Percentiles rank a stretch among this genome's conserved stretches.
phyloP scores from a whole-genome alignment of 495 filamentous ascomycete genomes.

The Pyrenopolyporus hunteri region DNA sequence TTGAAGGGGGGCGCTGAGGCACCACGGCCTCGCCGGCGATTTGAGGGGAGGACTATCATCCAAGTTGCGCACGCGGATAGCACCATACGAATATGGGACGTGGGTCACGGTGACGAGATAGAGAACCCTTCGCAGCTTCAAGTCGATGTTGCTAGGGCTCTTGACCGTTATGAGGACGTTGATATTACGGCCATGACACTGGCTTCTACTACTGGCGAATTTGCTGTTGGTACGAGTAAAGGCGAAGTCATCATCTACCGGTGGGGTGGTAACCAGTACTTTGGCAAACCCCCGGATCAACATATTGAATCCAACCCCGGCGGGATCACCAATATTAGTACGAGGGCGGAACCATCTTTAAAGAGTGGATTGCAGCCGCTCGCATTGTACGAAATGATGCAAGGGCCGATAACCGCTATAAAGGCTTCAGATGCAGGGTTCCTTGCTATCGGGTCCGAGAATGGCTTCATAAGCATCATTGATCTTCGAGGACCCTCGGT shows the following conservation, averaged over 20 bases:
- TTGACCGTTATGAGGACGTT: slow-evolving; percentile 78
- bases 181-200: slow-evolving; percentile 77
- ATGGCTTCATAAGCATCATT: slow-evolving; percentile 76
- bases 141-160: slow-evolving; percentile 82
- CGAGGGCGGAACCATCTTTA: slow-evolving; percentile 76
- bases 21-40: slow-evolving; percentile 69
- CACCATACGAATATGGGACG: slow-evolving; percentile 86
- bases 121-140: slow-evolving; percentile 85
- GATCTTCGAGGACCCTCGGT: slow-evolving; percentile 87
- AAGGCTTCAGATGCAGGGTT: slow-evolving; percentile 91
- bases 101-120: slow-evolving; percentile 87
- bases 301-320: slow-evolving; percentile 56
- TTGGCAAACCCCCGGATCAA: slow-evolving; percentile 58
- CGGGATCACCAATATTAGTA: slow-evolving; percentile 71
- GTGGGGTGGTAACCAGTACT: slow-evolving; percentile 79
- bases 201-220: slow-evolving; percentile 76
- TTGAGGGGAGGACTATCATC: slow-evolving; percentile 79
- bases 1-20: slow-evolving; percentile 77
- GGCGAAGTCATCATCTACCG: slow-evolving; percentile 88
- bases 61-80: slow-evolving; percentile 87
- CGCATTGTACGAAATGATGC: slow-evolving; percentile 78
- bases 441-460: slow-evolving; percentile 82
- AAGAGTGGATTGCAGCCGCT: slow-evolving; percentile 83
- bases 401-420: slow-evolving; percentile 77
- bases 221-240: slow-evolving; percentile 77